These are phyloP conservation scores for Euphrasia confusa DNA, from an alignment of 257 asterid species.

Conservation along the genomic window DNA sequence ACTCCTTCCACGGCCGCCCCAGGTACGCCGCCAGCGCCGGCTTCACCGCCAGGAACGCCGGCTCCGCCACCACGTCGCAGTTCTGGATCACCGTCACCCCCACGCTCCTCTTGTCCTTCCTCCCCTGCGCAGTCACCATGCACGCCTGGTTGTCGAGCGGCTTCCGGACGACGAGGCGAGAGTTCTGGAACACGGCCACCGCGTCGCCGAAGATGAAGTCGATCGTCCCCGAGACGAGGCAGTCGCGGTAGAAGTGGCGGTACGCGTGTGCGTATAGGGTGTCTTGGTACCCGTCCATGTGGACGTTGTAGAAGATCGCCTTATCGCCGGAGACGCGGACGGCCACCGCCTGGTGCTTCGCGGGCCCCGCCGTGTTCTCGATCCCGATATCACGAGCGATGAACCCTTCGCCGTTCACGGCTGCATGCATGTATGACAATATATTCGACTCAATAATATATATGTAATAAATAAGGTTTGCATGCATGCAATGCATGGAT, in stretches of 20 bases:
- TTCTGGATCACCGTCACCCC: slow-evolving; percentile 56
- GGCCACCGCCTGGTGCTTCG: slow-evolving; percentile 65
- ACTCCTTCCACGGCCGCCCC: slow-evolving; percentile 87
- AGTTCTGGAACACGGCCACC: slow-evolving; percentile 52
- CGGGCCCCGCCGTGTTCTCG: slow-evolving; percentile 76
- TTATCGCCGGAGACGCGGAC: slow-evolving; percentile 68
- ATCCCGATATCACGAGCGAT: slow-evolving; percentile 62
- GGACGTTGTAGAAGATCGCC: slow-evolving; percentile 53
- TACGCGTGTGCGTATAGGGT: slow-evolving; percentile 67
- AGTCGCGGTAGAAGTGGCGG: slow-evolving; percentile 69
- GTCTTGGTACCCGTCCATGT: slow-evolving; percentile 65
- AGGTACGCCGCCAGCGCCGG: slow-evolving; percentile 39
- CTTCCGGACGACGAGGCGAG: slow-evolving; percentile 52
- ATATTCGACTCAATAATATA: no score
- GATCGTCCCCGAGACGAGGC: slow-evolving; percentile 67
- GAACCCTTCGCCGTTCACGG: slow-evolving; percentile 52
- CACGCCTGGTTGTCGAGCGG: slow-evolving; percentile 65
- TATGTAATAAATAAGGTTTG: no score
- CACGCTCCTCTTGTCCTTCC: slow-evolving; percentile 42
- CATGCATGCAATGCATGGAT: no score
- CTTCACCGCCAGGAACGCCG: slow-evolving; percentile 22
- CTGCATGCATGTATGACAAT: slow-evolving; percentile 27
- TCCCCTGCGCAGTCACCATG: slow-evolving; percentile 91
- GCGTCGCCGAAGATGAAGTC: slow-evolving; percentile 85
- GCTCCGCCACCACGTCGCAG: slow-evolving; percentile 43